Evolutionary conservation across 495 filamentous ascomycete genomes (phyloP), one percentile per base, ranked within the genome.

Genomic region (Hypoxylon trugodes): DNA sequence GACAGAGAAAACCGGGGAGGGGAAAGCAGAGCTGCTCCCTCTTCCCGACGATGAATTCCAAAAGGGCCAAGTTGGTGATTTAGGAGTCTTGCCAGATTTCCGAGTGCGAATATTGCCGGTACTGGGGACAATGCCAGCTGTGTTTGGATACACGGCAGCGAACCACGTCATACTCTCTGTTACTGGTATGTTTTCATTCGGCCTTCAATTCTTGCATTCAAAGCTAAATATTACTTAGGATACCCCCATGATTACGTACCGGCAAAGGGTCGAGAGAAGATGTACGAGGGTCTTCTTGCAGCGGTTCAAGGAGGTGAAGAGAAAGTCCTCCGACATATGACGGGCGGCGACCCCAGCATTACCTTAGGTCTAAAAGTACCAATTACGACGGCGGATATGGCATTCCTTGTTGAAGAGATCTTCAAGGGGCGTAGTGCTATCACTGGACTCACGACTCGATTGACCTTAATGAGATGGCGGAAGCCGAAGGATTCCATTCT

Each of bases 91-190:
- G 7, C 91, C 92, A 1, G 93, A 97, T 70, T 99, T 99, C 77
- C 83, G 95, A 6, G 90, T 96, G 13, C 86, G 95, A 18, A 98
- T 99, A 53, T 76, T 99, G 37, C 95, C 95, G 0, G 95, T 99
- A 0, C 76, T 99, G 13, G 95, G 95, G 2, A 98, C 95, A 0
- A 97, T 99, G 93, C 95, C 95, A 1, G 93, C 94, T 1, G 85
- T 97, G 0, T 99, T 99, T 77, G 95, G 95, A 10, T 90, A 96
- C 55, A 88, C 87, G 1, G 82, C 89, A 21, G 95, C 95, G 1
- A 99, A 97, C 71, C 91, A 97, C 65, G 86, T 98, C 32, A 91
- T 98, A 56, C 82, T 95, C 61, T 86, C 88, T 35, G 83, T 97
- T n/a, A 81, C 92, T 1, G 79, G 79, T 79, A 63, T 41, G 67